Base-by-base conservation (phyloP, 306 rosid genomes). In the Glycine tomentella region DNA sequence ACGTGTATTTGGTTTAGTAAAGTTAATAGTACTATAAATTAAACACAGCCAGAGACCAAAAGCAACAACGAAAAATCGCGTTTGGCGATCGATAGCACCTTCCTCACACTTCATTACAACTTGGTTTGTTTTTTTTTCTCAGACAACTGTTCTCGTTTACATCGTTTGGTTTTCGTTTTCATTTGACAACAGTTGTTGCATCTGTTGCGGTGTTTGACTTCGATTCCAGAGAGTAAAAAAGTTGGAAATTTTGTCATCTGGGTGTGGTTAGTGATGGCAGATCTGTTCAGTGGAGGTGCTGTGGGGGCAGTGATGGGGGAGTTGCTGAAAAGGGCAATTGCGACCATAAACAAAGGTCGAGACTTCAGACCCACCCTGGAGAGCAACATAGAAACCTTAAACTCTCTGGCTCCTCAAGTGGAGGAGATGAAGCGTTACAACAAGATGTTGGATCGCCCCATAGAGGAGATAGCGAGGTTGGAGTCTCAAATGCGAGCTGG, bases 241-340 rank as follows among this genome's bases (percentile, higher is more conserved):
- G 72, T 67, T 16, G 8, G 8, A 25, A 25, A 66, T 66, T 44
- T 67, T 67, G 71, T 4, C 31, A 13, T 36, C 71, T 64, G 20
- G 12, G 52, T 67, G 8, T 44, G 4, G 9, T 3, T 6, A 69
- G 17, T 17, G 13, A 70, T 70, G 85, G n/a, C n/a, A n/a, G 73
- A 65, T 82, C 53, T 46, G 70, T 0, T 53, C 1, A 49, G 33
- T 7, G 80, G 74, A 73, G 80, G 57, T 34, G 81, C 53, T 0
- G 55, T 73, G 61, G 86, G 82, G 69, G 80, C 74, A 0, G 57
- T 4, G 17, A n/a, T 86, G 69, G 80, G 80, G 13, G 84, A 79
- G 7, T 25, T 7, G 0, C 1, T 79, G 14, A 40, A 31, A 38
- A 0, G 11, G 7, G 67, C 65, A 12, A 3, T 75, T 4, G 40